Conservation (phyloP, 2,329 filamentous ascomycete species). For the Atkinsonella texensis region DNA sequence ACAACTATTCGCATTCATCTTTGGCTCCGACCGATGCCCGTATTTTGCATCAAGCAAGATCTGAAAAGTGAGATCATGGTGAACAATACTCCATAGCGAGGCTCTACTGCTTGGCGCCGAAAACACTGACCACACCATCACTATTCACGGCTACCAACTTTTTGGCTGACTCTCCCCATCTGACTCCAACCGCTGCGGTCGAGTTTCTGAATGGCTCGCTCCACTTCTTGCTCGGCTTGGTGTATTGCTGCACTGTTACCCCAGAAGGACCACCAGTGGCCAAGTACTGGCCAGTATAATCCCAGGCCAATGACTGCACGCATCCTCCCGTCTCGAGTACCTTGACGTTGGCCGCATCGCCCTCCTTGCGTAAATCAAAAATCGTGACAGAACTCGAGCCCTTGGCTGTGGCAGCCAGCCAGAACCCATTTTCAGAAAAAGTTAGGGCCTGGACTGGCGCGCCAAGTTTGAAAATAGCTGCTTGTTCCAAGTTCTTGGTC, state of each 20-base stretch:
- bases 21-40: background rate
- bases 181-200: slow-evolving; percentile 57
- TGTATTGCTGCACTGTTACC: slow-evolving; percentile 79
- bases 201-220: slow-evolving; percentile 71
- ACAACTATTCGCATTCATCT: background rate
- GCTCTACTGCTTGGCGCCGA: slow-evolving; percentile 41
- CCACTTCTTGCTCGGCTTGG: slow-evolving; percentile 80
- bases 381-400: slow-evolving; percentile 69
- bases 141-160: slow-evolving; percentile 62
- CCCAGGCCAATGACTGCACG: slow-evolving; percentile 73
- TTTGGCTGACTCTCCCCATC: slow-evolving; percentile 67
- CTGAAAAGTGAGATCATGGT: background rate
- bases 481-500: slow-evolving; percentile 64
- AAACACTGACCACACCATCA: slow-evolving; percentile 63
- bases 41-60: background rate
- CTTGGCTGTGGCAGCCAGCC: slow-evolving; percentile 75
- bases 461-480: slow-evolving; percentile 59
- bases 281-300: slow-evolving; percentile 90
- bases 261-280: slow-evolving; percentile 70
- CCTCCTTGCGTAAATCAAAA: slow-evolving; percentile 87
- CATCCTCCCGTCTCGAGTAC: slow-evolving; percentile 72
- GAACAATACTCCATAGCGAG: background rate
- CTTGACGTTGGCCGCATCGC: slow-evolving; percentile 69
- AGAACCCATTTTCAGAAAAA: slow-evolving; percentile 96
- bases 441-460: slow-evolving; percentile 62